Conservation (phyloP, 352 stramenopile genomes). For the Pythium brassicae region DNA sequence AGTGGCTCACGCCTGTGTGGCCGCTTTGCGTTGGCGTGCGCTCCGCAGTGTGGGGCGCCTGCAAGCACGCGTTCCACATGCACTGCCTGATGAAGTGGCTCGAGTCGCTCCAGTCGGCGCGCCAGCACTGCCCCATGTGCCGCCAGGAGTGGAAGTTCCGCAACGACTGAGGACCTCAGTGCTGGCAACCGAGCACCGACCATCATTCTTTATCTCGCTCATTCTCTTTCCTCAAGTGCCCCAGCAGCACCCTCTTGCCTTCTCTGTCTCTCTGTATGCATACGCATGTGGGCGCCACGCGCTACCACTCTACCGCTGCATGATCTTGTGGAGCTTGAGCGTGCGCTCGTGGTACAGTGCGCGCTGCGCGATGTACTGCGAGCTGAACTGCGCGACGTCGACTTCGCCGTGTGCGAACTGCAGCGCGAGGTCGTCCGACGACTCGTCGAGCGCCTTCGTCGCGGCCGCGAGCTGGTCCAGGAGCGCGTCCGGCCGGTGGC, state of each 20-base stretch:
- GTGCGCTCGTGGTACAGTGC: constrained; percentile 74
- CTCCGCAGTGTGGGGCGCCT: constrained; percentile 73
- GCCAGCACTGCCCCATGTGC: constrained; percentile 88
- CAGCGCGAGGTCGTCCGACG: constrained; percentile 66
- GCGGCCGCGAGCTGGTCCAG: constrained; percentile 63
- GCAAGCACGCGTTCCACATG: constrained; percentile 92
- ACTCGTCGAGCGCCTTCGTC: constrained; percentile 53
- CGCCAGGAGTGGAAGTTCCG: constrained; percentile 86
- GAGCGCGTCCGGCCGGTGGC: constrained; percentile 62
- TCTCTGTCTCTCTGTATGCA: neutral
- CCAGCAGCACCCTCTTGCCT: neutral
- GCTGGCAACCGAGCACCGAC: no score
- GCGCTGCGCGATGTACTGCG: constrained; percentile 59
- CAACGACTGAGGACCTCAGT: no score
- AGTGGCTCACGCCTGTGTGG: neutral
- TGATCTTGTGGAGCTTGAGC: constrained; percentile 65
- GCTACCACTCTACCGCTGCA: constrained; percentile 39
- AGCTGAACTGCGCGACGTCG: constrained; percentile 58
- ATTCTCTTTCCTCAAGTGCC: neutral
- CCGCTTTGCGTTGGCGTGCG: neutral
- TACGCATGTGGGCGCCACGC: neutral
- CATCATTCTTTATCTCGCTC: neutral
- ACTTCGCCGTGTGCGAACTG: constrained; percentile 75
- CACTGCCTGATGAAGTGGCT: constrained; percentile 93
- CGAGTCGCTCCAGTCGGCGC: constrained; percentile 73